Percentiles rank a stretch among this genome's conserved stretches.
These are phyloP conservation scores for Prunus dulcis DNA, from an alignment of 306 rosid genomes.

Conservation along the genomic window DNA sequence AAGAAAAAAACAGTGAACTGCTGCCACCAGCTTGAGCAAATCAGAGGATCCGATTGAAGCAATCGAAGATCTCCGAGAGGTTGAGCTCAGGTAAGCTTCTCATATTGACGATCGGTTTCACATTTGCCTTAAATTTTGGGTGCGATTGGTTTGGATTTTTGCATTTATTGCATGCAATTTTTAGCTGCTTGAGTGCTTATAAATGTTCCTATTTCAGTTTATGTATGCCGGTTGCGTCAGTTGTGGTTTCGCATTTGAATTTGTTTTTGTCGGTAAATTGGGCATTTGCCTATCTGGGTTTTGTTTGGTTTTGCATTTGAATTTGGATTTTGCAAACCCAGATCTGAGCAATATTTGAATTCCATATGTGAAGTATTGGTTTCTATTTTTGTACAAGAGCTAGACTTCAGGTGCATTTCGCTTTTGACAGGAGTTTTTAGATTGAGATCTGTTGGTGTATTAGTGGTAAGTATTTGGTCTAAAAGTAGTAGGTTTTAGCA, in stretches of 20 bases:
- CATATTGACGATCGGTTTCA: conserved; percentile 40
- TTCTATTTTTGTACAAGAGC: conserved; percentile 33
- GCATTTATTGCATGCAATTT: conserved; percentile 32
- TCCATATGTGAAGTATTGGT: conserved; percentile 34
- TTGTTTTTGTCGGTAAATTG: conserved; percentile 31
- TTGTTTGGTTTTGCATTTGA: conserved; percentile 31
- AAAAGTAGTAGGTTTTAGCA: conserved; percentile 39
- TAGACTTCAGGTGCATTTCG: conserved; percentile 24
- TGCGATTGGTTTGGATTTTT: conserved; percentile 29
- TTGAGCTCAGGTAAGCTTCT: conserved; percentile 35
- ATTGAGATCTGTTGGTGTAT: conserved; percentile 55
- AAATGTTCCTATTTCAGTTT: conserved; percentile 23
- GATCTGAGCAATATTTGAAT: conserved; percentile 57
- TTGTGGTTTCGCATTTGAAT: conserved; percentile 39
- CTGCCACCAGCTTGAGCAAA: conserved; percentile 46
- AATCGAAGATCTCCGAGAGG: conserved; percentile 57
- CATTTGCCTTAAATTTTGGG: conserved; percentile 38
- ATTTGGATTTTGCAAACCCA: conserved; percentile 44
- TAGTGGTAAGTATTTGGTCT: conserved; percentile 21
- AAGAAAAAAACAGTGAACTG: conserved; percentile 43
- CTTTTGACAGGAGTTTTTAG: conserved; percentile 18
- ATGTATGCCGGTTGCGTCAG: conserved; percentile 28
- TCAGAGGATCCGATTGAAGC: conserved; percentile 56
- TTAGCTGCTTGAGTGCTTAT: conserved; percentile 19
- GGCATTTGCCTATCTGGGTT: conserved; percentile 29